phyloP scores from a whole-genome alignment of 352 stramenopile genomes.

The Globisporangium rhizosaccharum region DNA sequence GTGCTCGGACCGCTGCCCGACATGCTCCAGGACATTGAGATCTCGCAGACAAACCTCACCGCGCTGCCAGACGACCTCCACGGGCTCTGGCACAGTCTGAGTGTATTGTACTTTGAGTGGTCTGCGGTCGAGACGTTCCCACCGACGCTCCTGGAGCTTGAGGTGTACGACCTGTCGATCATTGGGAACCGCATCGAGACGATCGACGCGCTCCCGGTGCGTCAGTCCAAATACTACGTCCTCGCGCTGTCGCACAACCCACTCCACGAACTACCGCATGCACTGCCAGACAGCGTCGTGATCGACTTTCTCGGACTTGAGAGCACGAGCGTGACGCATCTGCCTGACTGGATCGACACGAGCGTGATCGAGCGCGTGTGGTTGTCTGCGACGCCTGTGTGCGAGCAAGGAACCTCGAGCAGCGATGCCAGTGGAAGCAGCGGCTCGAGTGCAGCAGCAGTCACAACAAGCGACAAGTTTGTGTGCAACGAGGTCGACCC shows the following conservation, averaged over 20 bases:
- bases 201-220: constrained; percentile 1
- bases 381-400: constrained; percentile 4
- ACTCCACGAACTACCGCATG: constrained; percentile 10
- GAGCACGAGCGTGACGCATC: constrained; percentile 9
- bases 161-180: constrained; percentile 12
- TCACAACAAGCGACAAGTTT: not conserved
- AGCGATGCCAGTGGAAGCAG: not conserved
- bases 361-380: constrained; percentile 6
- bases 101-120: constrained; percentile 21
- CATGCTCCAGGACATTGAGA: constrained; percentile 22
- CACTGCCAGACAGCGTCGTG: constrained; percentile 1
- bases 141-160: constrained; percentile 1
- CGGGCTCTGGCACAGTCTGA: constrained; percentile 11
- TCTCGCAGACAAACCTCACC: constrained; percentile 18
- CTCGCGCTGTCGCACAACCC: constrained; percentile 23
- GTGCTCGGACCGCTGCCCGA: constrained; percentile 14
- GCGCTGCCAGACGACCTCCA: constrained; percentile 16
- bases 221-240: constrained; percentile 14
- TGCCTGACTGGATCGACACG: constrained; percentile 12
- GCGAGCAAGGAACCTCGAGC: not conserved
- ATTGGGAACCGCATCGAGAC: constrained; percentile 10
- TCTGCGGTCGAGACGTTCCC: constrained; percentile 10
- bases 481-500: constrained; percentile 10
- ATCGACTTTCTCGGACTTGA: constrained; percentile 19
- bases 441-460: no score